Evolutionary conservation across 2,329 filamentous ascomycete species (phyloP), one percentile per base, ranked within the genome.

Genomic region (Fusarium pseudocircinatum): DNA sequence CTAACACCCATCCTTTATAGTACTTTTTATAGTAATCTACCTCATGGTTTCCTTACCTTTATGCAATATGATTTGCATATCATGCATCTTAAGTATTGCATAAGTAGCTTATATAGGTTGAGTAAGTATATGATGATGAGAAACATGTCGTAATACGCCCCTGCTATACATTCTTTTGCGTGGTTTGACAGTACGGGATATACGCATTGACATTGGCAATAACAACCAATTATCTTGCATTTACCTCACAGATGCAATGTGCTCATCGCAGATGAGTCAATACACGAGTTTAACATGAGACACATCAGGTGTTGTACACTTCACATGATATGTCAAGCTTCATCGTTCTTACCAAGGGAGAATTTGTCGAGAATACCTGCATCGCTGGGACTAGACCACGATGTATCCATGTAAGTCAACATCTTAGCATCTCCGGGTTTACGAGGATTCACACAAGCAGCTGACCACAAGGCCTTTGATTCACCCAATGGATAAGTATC

Each of bases 391-490:
- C 39, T 44, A 59, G 47, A 40, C 36, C 32, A 70, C 16, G 56
- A 60, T 47, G 20, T 56, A 46, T 60, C 39, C 24, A 28, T 73
- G 28, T 50, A 70, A 73, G 53, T 58, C 37, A 57, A 50, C 14
- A 44, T 42, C 30, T 61, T 42, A 50, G 32, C 53, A 36, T 50
- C 24, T 39, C 42, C 26, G 36, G n/a, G 22, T 42, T 60, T 32
- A 60, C 20, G 46, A 68, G 32, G n/a, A 34, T 39, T n/a, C 22
- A 49, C 36, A 39, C 12, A 4, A 49, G 37, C 66, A 65, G n/a
- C 52, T 72, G 58, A 63, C 58, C 59, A 60, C 58, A 22, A 37
- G 20, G 22, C 24, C 28, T 32, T 24, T 26, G 43, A 57, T 26
- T 74, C 52, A 62, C 36, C 40, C 37, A 44, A 44, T 36, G 26